These are phyloP conservation scores for Cryphonectria carpinicola DNA, from an alignment of 2,329 filamentous ascomycete genomes.

Conservation along the genomic window DNA sequence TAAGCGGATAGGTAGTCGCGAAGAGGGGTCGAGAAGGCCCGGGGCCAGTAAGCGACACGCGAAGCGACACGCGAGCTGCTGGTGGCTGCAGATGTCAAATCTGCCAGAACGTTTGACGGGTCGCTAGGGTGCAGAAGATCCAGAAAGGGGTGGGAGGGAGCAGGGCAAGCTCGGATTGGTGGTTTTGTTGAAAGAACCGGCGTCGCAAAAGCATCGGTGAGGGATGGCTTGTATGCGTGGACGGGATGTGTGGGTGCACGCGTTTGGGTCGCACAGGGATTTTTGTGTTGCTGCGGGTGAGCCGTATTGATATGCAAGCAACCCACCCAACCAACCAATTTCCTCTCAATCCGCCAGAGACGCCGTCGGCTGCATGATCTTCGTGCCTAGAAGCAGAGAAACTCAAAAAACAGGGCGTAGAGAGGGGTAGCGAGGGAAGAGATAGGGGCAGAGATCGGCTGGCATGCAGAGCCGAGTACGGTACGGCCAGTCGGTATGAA, in stretches of 20 bases:
- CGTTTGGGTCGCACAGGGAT: slow-evolving; percentile 22
- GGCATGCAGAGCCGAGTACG: background rate
- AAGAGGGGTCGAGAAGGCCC: slow-evolving; percentile 14
- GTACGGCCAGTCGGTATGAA: slow-evolving; percentile 1
- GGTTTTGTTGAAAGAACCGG: slow-evolving; percentile 12
- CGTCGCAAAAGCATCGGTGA: slow-evolving; percentile 22
- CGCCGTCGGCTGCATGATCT: background rate
- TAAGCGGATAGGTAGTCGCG: slow-evolving; percentile 10
- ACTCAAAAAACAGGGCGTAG: background rate
- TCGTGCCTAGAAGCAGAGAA: background rate
- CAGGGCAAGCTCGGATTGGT: slow-evolving; percentile 14
- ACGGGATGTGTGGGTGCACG: slow-evolving; percentile 20
- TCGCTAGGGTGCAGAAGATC: slow-evolving; percentile 13
- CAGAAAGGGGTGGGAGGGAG: background rate
- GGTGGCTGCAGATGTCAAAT: slow-evolving; percentile 30
- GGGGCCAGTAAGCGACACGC: slow-evolving; percentile 17
- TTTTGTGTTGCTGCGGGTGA: slow-evolving; percentile 17
- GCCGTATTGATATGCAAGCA: slow-evolving; percentile 13
- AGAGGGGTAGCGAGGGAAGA: background rate
- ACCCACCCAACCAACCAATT: slow-evolving; percentile 1
- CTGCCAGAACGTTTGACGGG: slow-evolving; percentile 22
- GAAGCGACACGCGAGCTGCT: slow-evolving; percentile 18
- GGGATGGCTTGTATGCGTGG: background rate
- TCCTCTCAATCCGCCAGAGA: background rate
- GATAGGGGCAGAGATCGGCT: background rate